Percentiles rank a stretch among this genome's conserved stretches.
Evolutionary conservation across 306 rosid genomes (phyloP).

Genomic region (Ochetophila trinervis): DNA sequence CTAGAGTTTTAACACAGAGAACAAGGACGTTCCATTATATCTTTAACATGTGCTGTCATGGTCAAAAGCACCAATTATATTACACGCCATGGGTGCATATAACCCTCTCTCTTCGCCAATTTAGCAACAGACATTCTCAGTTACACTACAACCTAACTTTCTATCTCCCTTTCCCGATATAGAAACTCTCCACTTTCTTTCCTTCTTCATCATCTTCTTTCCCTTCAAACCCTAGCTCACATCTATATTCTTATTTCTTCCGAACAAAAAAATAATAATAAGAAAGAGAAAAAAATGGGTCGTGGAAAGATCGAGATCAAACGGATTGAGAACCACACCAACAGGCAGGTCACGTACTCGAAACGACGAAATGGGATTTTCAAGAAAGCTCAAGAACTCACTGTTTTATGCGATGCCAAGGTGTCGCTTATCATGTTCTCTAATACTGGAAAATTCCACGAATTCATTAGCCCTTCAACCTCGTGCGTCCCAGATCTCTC

Average conservation of each 20-base stretch:
- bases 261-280: neutral
- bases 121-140: slow-evolving; percentile 31
- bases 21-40: slow-evolving; percentile 2
- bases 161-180: slow-evolving; percentile 38
- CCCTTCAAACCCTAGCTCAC: slow-evolving; percentile 10
- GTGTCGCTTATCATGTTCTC: slow-evolving; percentile 85
- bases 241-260: neutral
- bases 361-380: slow-evolving; percentile 73
- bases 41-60: neutral
- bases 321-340: slow-evolving; percentile 72
- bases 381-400: slow-evolving; percentile 91
- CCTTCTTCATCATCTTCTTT: slow-evolving; percentile 18
- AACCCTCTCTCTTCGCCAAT: no score
- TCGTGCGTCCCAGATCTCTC: slow-evolving; percentile 26
- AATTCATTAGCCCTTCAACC: slow-evolving; percentile 53
- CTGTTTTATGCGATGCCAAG: slow-evolving; percentile 84
- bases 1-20: slow-evolving; percentile 1
- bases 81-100: neutral
- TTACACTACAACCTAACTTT: slow-evolving; percentile 65
- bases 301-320: slow-evolving; percentile 85
- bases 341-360: slow-evolving; percentile 88
- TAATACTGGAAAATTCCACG: slow-evolving; percentile 51
- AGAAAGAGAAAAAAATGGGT: slow-evolving; percentile 38
- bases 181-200: slow-evolving; percentile 35
- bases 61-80: slow-evolving; percentile 24